Evolutionary conservation across 139 green algal species (phyloP).

Genomic region (Limnomonas spitsbergensis): DNA sequence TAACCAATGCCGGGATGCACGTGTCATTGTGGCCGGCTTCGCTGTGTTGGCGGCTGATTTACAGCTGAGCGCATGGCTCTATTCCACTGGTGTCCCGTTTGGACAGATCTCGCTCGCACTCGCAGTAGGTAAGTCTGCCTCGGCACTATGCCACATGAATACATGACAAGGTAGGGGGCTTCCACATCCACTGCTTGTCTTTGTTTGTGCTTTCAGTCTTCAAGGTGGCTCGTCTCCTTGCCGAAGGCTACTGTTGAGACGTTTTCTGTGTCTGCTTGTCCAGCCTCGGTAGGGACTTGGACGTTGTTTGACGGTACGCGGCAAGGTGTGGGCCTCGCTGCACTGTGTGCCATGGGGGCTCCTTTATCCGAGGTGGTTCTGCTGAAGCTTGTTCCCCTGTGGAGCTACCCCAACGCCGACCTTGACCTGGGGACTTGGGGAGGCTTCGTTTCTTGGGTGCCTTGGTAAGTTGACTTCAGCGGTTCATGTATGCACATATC

Average conservation of each 20-base stretch:
- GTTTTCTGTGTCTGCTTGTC: neutral
- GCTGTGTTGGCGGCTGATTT: neutral
- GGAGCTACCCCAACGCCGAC: constrained; percentile 3
- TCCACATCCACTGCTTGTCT: too few species aligned
- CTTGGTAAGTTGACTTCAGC: constrained; percentile 2
- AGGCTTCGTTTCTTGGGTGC: constrained; percentile 8
- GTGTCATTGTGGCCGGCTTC: neutral
- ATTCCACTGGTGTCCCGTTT: neutral
- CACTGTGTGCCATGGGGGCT: neutral
- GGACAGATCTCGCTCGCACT: neutral
- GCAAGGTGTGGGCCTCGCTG: neutral
- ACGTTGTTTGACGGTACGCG: neutral
- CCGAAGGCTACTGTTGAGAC: too few species aligned
- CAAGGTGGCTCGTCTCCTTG: too few species aligned
- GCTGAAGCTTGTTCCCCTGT: neutral
- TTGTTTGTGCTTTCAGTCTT: too few species aligned
- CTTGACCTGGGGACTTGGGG: neutral
- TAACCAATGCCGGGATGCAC: neutral
- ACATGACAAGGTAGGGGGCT: too few species aligned
- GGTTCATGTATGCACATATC: neutral
- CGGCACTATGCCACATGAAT: too few species aligned
- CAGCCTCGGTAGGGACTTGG: neutral
- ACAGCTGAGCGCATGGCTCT: constrained; percentile 6
- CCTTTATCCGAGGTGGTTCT: constrained; percentile 4
- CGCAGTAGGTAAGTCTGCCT: neutral